These are phyloP conservation scores for Catunica adiposa DNA, from an alignment of 2,329 filamentous ascomycete species.

Conservation along the genomic window DNA sequence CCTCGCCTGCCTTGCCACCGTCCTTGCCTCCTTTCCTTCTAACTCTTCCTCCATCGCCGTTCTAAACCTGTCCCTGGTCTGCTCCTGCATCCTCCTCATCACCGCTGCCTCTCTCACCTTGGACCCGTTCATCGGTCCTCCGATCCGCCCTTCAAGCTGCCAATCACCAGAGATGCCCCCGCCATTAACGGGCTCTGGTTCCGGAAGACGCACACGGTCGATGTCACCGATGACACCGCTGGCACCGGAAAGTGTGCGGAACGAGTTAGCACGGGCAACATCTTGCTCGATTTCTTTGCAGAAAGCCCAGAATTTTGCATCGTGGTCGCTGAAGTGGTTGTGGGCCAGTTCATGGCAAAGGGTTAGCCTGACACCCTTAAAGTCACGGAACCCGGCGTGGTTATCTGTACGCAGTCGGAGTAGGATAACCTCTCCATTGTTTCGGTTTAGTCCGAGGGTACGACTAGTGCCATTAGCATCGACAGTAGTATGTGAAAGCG, in stretches of 20 bases:
- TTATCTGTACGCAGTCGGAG: slow-evolving; percentile 80
- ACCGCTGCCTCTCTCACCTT: too few relatives aligned
- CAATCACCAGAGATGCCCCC: slow-evolving; percentile 27
- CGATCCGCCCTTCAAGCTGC: background rate
- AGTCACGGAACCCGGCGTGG: slow-evolving; percentile 85
- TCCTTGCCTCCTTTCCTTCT: too few relatives aligned
- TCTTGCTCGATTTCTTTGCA: slow-evolving; percentile 77
- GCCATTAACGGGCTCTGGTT: slow-evolving; percentile 55
- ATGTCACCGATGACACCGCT: slow-evolving; percentile 32
- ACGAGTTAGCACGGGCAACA: slow-evolving; percentile 39
- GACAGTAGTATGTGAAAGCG: slow-evolving; percentile 54
- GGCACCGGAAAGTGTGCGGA: slow-evolving; percentile 43
- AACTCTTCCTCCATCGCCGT: too few relatives aligned
- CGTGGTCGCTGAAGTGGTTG: slow-evolving; percentile 73
- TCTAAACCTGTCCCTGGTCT: too few relatives aligned
- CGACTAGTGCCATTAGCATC: slow-evolving; percentile 57
- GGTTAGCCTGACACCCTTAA: slow-evolving; percentile 77
- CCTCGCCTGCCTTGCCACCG: too few relatives aligned
- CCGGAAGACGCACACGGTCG: slow-evolving; percentile 47
- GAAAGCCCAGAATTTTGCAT: slow-evolving; percentile 76
- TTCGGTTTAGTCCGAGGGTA: slow-evolving; percentile 74
- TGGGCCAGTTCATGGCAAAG: slow-evolving; percentile 91
- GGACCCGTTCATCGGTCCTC: background rate
- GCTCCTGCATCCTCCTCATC: too few relatives aligned
- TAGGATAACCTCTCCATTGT: slow-evolving; percentile 79